Evolutionary conservation across 768 basidiomycete genomes (phyloP).

Genomic region (Gloeopeniophorella convolvens): DNA sequence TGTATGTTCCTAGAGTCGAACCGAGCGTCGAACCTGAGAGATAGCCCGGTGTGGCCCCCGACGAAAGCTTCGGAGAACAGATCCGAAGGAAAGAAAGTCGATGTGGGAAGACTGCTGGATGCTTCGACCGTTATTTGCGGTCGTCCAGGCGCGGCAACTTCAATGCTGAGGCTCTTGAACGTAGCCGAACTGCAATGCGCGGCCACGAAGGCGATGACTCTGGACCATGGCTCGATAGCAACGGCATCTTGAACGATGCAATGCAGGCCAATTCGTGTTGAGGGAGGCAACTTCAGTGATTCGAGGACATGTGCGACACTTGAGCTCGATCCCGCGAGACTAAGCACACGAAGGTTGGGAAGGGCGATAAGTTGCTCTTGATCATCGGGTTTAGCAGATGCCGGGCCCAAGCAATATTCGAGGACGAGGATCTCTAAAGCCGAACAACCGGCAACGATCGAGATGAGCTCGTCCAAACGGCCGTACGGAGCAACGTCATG

Average conservation of each 20-base stretch:
- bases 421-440: slow-evolving; percentile 1
- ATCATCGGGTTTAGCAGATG: neutral
- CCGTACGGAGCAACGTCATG: neutral
- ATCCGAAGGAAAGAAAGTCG: neutral
- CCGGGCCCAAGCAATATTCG: neutral
- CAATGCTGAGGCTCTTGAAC: slow-evolving; percentile 2
- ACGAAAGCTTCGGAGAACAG: neutral
- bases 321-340: neutral
- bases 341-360: slow-evolving; percentile 2
- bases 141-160: too few species aligned
- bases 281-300: neutral
- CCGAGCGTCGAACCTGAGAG: neutral
- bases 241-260: neutral
- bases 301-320: slow-evolving; percentile 1
- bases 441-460: neutral
- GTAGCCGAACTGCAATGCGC: neutral
- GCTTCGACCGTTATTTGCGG: neutral
- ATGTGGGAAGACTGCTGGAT: neutral
- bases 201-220: too few species aligned
- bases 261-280: neutral
- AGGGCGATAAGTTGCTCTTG: slow-evolving; percentile 1
- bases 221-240: too few species aligned
- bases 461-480: neutral
- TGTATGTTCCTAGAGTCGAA: neutral
- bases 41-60: neutral